These are phyloP conservation scores for Berberis thunbergii DNA, from an alignment of 164 flowering plant species.

Conservation along the genomic window DNA sequence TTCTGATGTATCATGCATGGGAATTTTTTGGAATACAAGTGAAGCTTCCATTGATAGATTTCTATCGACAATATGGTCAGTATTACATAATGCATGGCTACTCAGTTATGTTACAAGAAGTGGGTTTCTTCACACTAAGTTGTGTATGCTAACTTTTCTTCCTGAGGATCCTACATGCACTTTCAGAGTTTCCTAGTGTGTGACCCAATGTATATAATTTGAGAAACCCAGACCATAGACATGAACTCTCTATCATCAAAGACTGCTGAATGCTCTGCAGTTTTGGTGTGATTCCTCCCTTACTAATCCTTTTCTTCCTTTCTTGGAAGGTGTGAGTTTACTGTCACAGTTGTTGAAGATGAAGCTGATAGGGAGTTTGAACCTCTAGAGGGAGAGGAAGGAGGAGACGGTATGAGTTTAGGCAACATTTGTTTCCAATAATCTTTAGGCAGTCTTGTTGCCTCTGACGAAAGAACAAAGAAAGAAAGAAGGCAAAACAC, in stretches of 20 bases:
- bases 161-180: not conserved
- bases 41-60: not conserved
- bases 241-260: too few relatives aligned
- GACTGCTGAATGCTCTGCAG: too few relatives aligned
- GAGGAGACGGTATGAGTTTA: conserved; percentile 52
- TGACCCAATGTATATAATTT: too few relatives aligned
- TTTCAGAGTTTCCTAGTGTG: too few relatives aligned
- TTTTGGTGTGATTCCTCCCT: too few relatives aligned
- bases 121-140: not conserved
- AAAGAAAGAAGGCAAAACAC: conserved; percentile 38
- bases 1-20: too few relatives aligned
- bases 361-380: conserved; percentile 39
- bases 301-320: conserved; percentile 24
- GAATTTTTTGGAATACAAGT: too few relatives aligned
- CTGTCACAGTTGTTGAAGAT: conserved; percentile 20
- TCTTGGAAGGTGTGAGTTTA: conserved; percentile 20
- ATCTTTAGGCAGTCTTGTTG: conserved; percentile 45
- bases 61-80: not conserved
- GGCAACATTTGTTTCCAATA: conserved; percentile 74
- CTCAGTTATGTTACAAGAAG: conserved; percentile 4
- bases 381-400: conserved; percentile 72
- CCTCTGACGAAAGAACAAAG: conserved; percentile 34
- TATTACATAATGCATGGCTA: not conserved
- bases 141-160: not conserved
- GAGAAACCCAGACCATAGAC: too few relatives aligned